Percentiles rank a stretch among this genome's conserved stretches.
phyloP scores from a whole-genome alignment of 2,329 filamentous ascomycete species.

The Penicillium fuscoglaucum region DNA sequence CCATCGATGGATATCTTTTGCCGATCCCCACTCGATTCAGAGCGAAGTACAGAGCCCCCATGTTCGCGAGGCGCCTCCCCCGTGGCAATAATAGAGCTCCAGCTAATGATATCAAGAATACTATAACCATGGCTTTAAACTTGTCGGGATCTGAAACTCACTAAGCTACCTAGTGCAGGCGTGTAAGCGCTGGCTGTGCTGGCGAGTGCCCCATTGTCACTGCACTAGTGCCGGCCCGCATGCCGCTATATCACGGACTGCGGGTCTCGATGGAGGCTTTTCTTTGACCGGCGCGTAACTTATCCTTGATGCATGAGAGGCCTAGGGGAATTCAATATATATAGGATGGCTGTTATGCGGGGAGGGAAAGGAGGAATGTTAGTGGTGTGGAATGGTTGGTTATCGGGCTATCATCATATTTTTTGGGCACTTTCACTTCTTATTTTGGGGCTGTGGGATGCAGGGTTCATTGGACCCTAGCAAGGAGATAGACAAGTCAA shows the following conservation, averaged over 20 bases:
- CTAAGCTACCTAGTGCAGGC: slow-evolving; percentile 10
- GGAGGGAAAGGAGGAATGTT: background rate
- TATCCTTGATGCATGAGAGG: background rate
- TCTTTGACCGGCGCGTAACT: slow-evolving; percentile 1
- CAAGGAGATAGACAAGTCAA: background rate
- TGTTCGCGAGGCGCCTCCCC: background rate
- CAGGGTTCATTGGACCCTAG: background rate
- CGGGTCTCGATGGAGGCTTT: slow-evolving; percentile 6
- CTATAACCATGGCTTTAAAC: background rate
- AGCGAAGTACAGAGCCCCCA: background rate
- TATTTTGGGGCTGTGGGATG: background rate
- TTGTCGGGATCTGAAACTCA: slow-evolving; percentile 8
- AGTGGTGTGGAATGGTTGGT: background rate
- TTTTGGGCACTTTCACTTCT: background rate
- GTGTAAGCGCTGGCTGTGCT: slow-evolving; percentile 20
- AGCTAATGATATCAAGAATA: slow-evolving; percentile 1
- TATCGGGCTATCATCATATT: background rate
- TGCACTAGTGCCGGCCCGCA: slow-evolving; percentile 17
- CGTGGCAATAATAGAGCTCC: background rate
- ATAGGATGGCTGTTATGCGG: background rate
- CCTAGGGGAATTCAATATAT: background rate
- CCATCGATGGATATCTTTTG: background rate
- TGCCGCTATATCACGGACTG: slow-evolving; percentile 6
- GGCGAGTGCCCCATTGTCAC: background rate
- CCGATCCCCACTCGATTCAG: background rate